These are phyloP conservation scores for Candida golubevii DNA, from an alignment of 805 yeast genomes.

Conservation along the genomic window DNA sequence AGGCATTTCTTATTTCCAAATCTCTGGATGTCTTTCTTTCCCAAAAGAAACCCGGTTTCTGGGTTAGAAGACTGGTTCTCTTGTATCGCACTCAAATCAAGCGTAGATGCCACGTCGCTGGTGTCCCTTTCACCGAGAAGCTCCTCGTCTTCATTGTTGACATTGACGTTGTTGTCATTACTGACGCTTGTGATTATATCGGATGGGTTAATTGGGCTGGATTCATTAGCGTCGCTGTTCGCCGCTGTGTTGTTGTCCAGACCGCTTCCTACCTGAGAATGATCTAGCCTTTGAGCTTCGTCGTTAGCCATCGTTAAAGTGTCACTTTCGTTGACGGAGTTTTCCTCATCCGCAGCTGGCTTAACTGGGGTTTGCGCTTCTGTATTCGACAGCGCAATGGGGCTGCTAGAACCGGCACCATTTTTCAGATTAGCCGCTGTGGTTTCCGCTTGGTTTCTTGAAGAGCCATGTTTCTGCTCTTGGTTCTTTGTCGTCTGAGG, in stretches of 20 bases:
- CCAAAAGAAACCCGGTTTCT: slow-evolving; percentile 60
- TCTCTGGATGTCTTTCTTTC: slow-evolving; percentile 43
- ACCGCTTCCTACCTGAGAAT: not conserved
- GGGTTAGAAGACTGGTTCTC: slow-evolving; percentile 67
- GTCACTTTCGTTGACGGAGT: slow-evolving; percentile 38
- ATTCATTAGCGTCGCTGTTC: not conserved
- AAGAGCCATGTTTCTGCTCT: not conserved
- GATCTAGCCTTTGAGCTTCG: slow-evolving; percentile 17
- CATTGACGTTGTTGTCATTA: not conserved
- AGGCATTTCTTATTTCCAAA: slow-evolving; percentile 74
- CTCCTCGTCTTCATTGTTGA: not conserved
- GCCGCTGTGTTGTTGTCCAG: not conserved
- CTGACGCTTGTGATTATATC: not conserved
- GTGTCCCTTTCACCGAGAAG: not conserved
- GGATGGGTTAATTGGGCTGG: not conserved
- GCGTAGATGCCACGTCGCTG: slow-evolving; percentile 2
- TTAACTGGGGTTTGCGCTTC: not conserved
- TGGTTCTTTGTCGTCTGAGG: not conserved
- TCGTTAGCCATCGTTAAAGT: slow-evolving; percentile 38
- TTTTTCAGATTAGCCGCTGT: not conserved
- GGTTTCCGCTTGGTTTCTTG: not conserved
- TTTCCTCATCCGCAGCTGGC: slow-evolving; percentile 30
- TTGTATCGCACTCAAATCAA: slow-evolving; percentile 62
- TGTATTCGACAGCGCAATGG: not conserved
- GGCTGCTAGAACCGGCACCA: not conserved